Conservation (phyloP, 2,329 filamentous ascomycete genomes). For the Xylaria sp. region DNA sequence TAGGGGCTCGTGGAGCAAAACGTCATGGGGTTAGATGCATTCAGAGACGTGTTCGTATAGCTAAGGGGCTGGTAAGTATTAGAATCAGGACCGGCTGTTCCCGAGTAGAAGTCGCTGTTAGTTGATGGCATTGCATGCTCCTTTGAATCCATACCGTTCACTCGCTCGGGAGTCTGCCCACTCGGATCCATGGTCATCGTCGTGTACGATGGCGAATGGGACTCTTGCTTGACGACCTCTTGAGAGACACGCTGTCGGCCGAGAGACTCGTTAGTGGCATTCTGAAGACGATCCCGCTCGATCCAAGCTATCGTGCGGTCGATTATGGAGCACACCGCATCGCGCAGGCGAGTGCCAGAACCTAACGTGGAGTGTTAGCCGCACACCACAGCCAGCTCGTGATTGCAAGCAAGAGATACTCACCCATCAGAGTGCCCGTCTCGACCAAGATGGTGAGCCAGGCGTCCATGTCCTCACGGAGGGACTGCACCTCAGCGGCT, state of each 20-base stretch:
- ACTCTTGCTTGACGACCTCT: slow-evolving; percentile 30
- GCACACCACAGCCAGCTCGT: background rate
- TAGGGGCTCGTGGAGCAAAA: slow-evolving; percentile 28
- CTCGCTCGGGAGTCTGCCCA: slow-evolving; percentile 21
- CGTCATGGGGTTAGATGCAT: slow-evolving; percentile 24
- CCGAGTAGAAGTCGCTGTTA: slow-evolving; percentile 27
- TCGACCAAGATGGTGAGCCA: slow-evolving; percentile 67
- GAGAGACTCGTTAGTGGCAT: slow-evolving; percentile 23
- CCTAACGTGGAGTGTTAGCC: slow-evolving; percentile 33
- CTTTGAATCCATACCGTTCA: slow-evolving; percentile 19
- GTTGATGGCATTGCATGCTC: slow-evolving; percentile 23
- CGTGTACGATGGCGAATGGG: slow-evolving; percentile 28
- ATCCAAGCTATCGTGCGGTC: slow-evolving; percentile 50
- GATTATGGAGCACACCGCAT: slow-evolving; percentile 44
- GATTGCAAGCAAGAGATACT: slow-evolving; percentile 26
- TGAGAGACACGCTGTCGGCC: slow-evolving; percentile 23
- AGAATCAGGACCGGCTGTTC: slow-evolving; percentile 24
- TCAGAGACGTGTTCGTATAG: slow-evolving; percentile 25
- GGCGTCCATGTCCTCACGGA: slow-evolving; percentile 61
- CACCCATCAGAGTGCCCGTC: slow-evolving; percentile 61
- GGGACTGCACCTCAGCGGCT: slow-evolving; percentile 50
- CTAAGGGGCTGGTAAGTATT: slow-evolving; percentile 26
- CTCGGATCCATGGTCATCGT: slow-evolving; percentile 22
- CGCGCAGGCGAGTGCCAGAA: slow-evolving; percentile 39
- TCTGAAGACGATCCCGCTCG: slow-evolving; percentile 43